Evolutionary conservation across 148 eudicot genomes (phyloP), one percentile per base, ranked within the genome.

Genomic region (Salicornia ramosissima): DNA sequence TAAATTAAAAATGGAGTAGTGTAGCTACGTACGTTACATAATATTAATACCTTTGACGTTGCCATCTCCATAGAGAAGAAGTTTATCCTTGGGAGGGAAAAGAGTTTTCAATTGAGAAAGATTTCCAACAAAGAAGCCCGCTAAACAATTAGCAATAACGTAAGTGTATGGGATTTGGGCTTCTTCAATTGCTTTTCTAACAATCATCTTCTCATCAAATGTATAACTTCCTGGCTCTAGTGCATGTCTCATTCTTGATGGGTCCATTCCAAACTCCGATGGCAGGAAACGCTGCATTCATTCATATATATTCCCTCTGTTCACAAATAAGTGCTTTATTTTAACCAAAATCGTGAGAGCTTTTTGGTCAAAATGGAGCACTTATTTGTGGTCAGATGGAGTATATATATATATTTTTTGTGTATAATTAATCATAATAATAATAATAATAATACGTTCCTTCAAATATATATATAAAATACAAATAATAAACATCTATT

Each of bases 241-340:
- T 5, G 90, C 89, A 67, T 88, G 40, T 15, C 26, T 77, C 96
- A 88, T 88, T 79, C 73, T 70, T 30, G 92, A 78, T 0, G 90
- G 86, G 72, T 90, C 96, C 42, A 79, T 77, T 0, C 92, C 92
- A 28, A 90, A 90, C 72, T 90, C 96, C 11, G 96, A 90, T 1
- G 96, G 96, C 78, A 90, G 65, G 70, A 90, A 90, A 16, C 92
- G 80, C 96, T 90, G 43, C 67, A 46, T 13, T 3, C 16, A 13
- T 1, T 15, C 16, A n/a, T n/a, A n/a, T n/a, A n/a, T n/a, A n/a
- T n/a, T n/a, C n/a, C n/a, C n/a, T n/a, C n/a, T n/a, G n/a, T n/a
- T n/a, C n/a, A n/a, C n/a, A n/a, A n/a, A n/a, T n/a, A n/a, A n/a
- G n/a, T n/a, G n/a, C n/a, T n/a, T n/a, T n/a, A n/a, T n/a, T n/a